These are phyloP conservation scores for Onygenales sp. DNA, from an alignment of 2,329 filamentous ascomycete species.

Conservation along the genomic window DNA sequence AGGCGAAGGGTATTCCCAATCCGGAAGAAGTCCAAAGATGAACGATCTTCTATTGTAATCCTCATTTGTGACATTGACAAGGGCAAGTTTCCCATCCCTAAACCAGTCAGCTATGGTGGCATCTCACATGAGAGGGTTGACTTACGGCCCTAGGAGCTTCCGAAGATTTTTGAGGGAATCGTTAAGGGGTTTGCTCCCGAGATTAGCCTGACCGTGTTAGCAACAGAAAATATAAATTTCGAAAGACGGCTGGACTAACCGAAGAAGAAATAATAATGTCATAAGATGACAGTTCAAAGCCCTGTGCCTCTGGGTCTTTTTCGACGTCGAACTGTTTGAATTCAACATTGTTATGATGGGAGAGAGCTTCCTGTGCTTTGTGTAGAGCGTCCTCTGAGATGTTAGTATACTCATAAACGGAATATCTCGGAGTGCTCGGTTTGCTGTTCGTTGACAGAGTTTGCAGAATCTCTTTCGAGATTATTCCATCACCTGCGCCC, in stretches of 20 bases:
- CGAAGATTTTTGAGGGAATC: background rate
- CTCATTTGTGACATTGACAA: constrained; percentile 7
- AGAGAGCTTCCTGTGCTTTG: constrained; percentile 2
- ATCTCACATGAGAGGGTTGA: background rate
- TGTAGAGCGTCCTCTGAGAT: constrained; percentile 10
- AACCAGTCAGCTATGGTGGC: background rate
- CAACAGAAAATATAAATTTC: background rate
- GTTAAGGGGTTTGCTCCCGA: background rate
- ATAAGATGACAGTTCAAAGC: background rate
- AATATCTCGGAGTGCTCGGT: background rate
- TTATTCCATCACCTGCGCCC: background rate
- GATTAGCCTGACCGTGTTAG: background rate
- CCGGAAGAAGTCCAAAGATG: constrained; percentile 18
- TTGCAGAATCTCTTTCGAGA: background rate
- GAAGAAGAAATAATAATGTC: background rate
- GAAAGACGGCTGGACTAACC: background rate
- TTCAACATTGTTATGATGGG: background rate
- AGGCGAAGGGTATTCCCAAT: constrained; percentile 14
- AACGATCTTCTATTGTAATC: constrained; percentile 8
- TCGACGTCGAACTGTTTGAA: constrained; percentile 10
- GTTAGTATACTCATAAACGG: constrained; percentile 9
- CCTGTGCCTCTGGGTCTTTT: constrained; percentile 1
- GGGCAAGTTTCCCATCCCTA: constrained; percentile 7
- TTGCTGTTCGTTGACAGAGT: background rate
- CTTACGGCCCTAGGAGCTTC: constrained; percentile 10